Base-by-base conservation (phyloP, 2,329 filamentous ascomycete species). In the Chaetomiaceae sp. region DNA sequence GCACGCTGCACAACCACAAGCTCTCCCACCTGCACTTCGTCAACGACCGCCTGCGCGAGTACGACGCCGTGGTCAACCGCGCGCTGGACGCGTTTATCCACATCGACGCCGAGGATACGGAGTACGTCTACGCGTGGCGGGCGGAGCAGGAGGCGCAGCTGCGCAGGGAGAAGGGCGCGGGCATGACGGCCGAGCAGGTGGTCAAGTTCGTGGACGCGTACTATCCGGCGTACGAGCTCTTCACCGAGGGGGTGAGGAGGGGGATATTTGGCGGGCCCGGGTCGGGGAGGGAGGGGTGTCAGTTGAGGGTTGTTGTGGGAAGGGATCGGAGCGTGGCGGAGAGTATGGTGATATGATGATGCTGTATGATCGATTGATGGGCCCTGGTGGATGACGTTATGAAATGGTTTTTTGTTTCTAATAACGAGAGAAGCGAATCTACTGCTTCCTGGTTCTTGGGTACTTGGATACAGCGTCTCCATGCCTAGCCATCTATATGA, bases 111-210 rank as follows among this genome's bases (percentile, higher is more conserved):
- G 79, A 87, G 61, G 75, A 94, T 60, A 76, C 82, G 4, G 74
- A 76, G 46, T 91, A 84, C 65, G 91, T 95, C 48, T 96, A 96
- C 63, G 80, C 79, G 56, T 96, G 91, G 91, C 82, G 90, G 13
- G 73, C 84, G 61, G 77, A 96, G 71, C 89, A 95, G 70, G 90
- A 96, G 70, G 78, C 79, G 43, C 79, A 79, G 54, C 74, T 96
- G 62, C 80, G 87, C 21, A 73, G 73, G 7, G 71, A 76, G 20
- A 86, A 80, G 59, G 89, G 87, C 8, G 78, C 76, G 0, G 90
- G 89, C 27, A 96, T 96, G 91, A 86, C 82, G 1, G 85, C 89
- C 61, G 85, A 89, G 51, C 80, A 92, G 67, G 89, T 96, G 38
- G 75, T 82, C 52, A 75, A 78, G 42, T 96, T 96, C 67, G 87